Percentiles rank a stretch among this genome's conserved stretches.
Conservation (phyloP, 2,329 filamentous ascomycete species). For the Xylariaceae sp. region DNA sequence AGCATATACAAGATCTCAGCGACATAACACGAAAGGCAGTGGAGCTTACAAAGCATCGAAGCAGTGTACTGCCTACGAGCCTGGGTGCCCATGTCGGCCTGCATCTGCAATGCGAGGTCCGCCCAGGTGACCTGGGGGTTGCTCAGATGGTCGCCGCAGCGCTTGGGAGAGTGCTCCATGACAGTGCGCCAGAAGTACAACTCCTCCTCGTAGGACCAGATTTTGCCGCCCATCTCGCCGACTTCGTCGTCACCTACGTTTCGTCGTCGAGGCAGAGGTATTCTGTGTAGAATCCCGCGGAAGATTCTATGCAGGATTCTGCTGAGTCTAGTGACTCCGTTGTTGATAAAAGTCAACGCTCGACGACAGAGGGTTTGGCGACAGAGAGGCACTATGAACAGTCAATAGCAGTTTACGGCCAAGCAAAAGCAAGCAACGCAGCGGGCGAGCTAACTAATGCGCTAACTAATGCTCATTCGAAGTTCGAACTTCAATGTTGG, state of each 20-base stretch:
- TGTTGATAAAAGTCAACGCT: too few species aligned
- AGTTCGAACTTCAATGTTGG: too few species aligned
- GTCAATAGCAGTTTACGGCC: too few species aligned
- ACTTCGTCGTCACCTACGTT: not conserved
- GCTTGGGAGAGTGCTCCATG: slow-evolving; percentile 36
- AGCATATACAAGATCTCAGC: slow-evolving; percentile 6
- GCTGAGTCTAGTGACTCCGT: too few species aligned
- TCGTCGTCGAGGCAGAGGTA: not conserved
- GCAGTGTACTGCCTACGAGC: slow-evolving; percentile 38
- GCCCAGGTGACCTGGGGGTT: slow-evolving; percentile 33
- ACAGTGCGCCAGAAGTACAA: slow-evolving; percentile 43
- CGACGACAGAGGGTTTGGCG: too few species aligned
- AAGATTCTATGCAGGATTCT: too few species aligned
- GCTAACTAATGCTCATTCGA: too few species aligned
- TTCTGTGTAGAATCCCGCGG: not conserved
- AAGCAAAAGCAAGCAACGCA: too few species aligned
- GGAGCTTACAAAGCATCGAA: slow-evolving; percentile 37
- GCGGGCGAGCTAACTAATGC: too few species aligned
- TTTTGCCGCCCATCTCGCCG: slow-evolving; percentile 43
- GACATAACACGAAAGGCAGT: not conserved
- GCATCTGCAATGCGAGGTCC: slow-evolving; percentile 37
- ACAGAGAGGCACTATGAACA: too few species aligned
- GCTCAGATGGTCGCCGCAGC: slow-evolving; percentile 23
- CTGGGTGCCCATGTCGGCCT: slow-evolving; percentile 30
- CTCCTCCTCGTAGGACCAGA: slow-evolving; percentile 48